phyloP scores from a whole-genome alignment of 2,329 filamentous ascomycete genomes.

The Alternaria dauci region DNA sequence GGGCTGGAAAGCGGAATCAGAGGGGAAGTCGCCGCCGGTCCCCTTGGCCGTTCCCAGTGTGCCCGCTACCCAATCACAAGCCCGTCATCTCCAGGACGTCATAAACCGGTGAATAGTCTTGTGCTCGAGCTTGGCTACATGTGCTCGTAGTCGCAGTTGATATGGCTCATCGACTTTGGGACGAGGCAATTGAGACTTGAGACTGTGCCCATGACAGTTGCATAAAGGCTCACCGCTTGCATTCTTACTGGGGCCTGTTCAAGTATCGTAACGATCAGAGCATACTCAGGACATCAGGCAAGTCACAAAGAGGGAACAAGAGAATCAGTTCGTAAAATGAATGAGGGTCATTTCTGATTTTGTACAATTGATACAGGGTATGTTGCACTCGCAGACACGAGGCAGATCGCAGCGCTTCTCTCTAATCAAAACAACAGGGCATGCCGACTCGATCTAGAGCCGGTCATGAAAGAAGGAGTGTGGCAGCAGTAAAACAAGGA shows the following conservation, averaged over 20 bases:
- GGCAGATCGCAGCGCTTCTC: slow-evolving; percentile 22
- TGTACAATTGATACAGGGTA: slow-evolving; percentile 22
- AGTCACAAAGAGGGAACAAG: background rate
- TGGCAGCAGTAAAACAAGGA: slow-evolving; percentile 16
- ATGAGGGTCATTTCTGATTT: slow-evolving; percentile 23
- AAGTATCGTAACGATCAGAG: background rate
- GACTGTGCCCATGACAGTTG: background rate
- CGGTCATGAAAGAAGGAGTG: slow-evolving; percentile 28
- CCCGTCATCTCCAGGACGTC: slow-evolving; percentile 17
- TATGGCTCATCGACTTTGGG: too few species aligned
- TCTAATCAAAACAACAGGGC: slow-evolving; percentile 22
- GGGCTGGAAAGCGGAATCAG: slow-evolving; percentile 33
- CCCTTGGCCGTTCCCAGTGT: slow-evolving; percentile 18
- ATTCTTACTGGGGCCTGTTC: too few species aligned
- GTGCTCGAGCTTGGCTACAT: background rate
- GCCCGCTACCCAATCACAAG: slow-evolving; percentile 21
- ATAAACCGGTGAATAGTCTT: slow-evolving; percentile 24
- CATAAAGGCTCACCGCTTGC: background rate
- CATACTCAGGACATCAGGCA: background rate
- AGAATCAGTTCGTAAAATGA: slow-evolving; percentile 1
- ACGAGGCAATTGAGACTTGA: background rate
- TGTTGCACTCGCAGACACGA: slow-evolving; percentile 18
- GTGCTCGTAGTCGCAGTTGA: background rate
- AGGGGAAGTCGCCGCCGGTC: slow-evolving; percentile 12
- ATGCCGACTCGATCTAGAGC: slow-evolving; percentile 20